phyloP scores from a whole-genome alignment of 306 rosid genomes.

The Lathyrus aphaca region DNA sequence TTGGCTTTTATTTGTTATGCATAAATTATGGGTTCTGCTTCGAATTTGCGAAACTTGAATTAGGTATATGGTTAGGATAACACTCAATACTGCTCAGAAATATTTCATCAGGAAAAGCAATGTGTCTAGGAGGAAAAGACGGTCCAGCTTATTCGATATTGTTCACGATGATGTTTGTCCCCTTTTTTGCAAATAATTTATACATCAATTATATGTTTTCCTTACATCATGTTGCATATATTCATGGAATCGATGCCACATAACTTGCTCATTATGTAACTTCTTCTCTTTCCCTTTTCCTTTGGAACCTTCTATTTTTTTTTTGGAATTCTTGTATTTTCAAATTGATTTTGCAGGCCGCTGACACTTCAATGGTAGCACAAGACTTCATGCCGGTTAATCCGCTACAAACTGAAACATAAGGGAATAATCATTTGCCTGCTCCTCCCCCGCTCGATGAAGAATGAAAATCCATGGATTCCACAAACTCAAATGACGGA shows the following conservation, averaged over 20 bases:
- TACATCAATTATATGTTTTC: conserved; percentile 22
- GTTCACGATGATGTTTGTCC: conserved; percentile 87
- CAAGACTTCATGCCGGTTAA: conserved; percentile 68
- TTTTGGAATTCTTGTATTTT: conserved; percentile 19
- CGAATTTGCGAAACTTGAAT: too few relatives aligned
- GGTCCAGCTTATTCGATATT: conserved; percentile 95
- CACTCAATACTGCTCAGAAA: conserved; percentile 97
- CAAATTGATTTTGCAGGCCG: conserved; percentile 57
- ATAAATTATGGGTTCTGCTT: too few relatives aligned
- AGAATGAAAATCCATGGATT: conserved; percentile 95
- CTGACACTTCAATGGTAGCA: conserved; percentile 61
- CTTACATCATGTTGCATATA: conserved; percentile 25
- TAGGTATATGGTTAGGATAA: too few relatives aligned
- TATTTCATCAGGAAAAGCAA: conserved; percentile 94
- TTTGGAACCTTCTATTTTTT: conserved; percentile 13
- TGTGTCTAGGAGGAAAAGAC: conserved; percentile 89
- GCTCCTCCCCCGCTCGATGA: conserved; percentile 80
- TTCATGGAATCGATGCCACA: conserved; percentile 10
- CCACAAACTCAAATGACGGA: conserved; percentile 88
- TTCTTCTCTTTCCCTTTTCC: background rate
- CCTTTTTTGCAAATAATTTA: conserved; percentile 35
- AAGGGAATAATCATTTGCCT: conserved; percentile 68
- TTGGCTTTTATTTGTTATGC: too few relatives aligned
- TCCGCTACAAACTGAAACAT: conserved; percentile 54
- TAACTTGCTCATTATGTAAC: conserved; percentile 21